Evolutionary conservation across 805 yeast species (phyloP), one percentile per base, ranked within the genome.

Genomic region (Nakazawaea holstii): DNA sequence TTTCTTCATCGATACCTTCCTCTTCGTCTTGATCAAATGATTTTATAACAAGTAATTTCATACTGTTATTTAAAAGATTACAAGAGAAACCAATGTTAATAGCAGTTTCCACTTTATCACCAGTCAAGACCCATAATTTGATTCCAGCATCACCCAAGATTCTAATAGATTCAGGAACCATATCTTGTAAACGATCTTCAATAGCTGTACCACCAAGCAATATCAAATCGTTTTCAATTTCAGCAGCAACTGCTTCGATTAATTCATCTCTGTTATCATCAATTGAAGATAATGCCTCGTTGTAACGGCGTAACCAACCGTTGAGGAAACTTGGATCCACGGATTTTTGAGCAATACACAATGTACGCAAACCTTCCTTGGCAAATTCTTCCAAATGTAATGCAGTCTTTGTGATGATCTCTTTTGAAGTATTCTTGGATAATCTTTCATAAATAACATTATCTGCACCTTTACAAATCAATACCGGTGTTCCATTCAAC

Each of bases 71-170:
- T 48, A 87, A 69, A 47, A 87, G 67, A 57, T 87, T 87, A 74
- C 95, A 87, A 2, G 91, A 84, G 59, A 87, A 87, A 3, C 94
- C 95, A 69, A 87, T 87, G 58, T 87, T 87, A 55, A 87, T 86
- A 10, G 94, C 95, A 30, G 95, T 87, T 64, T 87, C 95, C n/a
- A 87, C 87, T 63, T 84, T 86, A 63, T 87, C 95, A 67, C 95
- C 95, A 2, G 95, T 87, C 42, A 87, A 69, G 41, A 87, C 94
- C 95, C 95, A 87, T 45, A 87, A 67, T 62, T 87, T 87, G 48
- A 87, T 83, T 61, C 95, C 94, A 7, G 94, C 94, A 53, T 79
- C 71, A 13, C 78, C 85, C 48, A 87, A 68, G 6, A 80, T 60
- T 7, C 82, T 77, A 58, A 87, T 87, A 13, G 92, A 77, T 55